Evolutionary conservation across 2,329 filamentous ascomycete genomes (phyloP), one percentile per base, ranked within the genome.

Genomic region (Penicillium corylophilum): DNA sequence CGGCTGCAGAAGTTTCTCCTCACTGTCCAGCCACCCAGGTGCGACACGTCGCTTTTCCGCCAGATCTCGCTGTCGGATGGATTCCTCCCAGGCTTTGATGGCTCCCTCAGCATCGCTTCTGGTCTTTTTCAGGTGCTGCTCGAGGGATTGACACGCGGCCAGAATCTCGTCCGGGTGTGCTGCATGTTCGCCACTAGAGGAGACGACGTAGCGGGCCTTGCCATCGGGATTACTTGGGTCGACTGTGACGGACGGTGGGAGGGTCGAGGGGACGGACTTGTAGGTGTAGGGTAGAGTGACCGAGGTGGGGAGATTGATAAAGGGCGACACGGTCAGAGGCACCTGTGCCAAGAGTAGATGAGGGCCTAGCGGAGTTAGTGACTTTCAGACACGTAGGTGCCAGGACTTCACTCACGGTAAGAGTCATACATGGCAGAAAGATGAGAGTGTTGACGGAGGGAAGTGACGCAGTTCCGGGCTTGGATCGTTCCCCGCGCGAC

Each of bases 241-340:
- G 52, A 80, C 79, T 7, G 84, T 82, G 29, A 84, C 80, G 1
- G 89, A 88, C 1, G 84, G 84, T 0, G 94, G 93, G 0, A 97
- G 83, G 2, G 90, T 88, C 1, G 90, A 93, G 0, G 93, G 90
- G 67, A 97, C 87, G 10, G 85, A 82, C 69, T 92, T 93, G 81
- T 96, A 97, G 62, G 90, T 95, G 77, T 97, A 97, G 22, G 94
- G 93, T 7, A 99, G 84, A 0, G 92, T 96, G 18, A 92, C 89
- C 23, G 93, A 88, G 26, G 89, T 87, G 10, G 94, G 94, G 28
- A 99, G 86, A 54, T 87, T 88, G 64, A 97, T 84, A 77, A 96
- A 96, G 23, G 94, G 94, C 3, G 93, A 96, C 40, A 97, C 91
- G 44, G 91, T 95, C 49, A 99, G 78, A 26, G 94, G 91, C 36